Evolutionary conservation across 805 yeast genomes (phyloP), one percentile per base, ranked within the genome.

Genomic region (Yarrowia sp.): DNA sequence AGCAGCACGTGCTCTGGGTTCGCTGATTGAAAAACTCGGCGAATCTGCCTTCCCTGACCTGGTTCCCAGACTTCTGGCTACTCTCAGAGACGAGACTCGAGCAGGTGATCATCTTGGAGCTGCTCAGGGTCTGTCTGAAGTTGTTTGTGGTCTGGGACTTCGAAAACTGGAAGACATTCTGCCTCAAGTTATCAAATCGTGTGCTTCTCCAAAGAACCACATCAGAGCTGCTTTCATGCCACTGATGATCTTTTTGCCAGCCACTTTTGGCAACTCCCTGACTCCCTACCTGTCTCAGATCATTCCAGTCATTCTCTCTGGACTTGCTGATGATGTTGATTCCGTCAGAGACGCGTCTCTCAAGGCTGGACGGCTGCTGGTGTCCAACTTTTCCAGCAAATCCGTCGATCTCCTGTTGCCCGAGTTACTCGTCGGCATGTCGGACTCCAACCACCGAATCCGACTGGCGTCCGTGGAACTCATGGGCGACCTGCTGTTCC

Each of bases 61-160:
- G 74, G 89, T 95, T 70, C 90, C 96, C 51, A 85, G 92, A 66
- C 82, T 95, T 67, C 73, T 93, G 62, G 83, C 79, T 54, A 88
- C 95, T 0, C 81, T 95, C 67, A 83, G 86, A 71, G 97, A 92
- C 73, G 91, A 87, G 67, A 67, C 81, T 16, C 87, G 85, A 71
- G 83, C 91, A 9, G 98, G 98, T 67, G 98, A 95, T 73, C 85
- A 97, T 69, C 82, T 95, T 66, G 99, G 99, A 66, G 89, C 97
- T 61, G 99, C 98, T 0, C 99, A 95, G 79, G 98, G 97, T 1
- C 82, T 95, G 65, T 85, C 97, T 17, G 99, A 95, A 77, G 96
- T 95, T 67, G 83, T 92, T 64, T 87, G 90, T 71, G 99, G 99
- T 68, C 82, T 95, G 63, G 99, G 99, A 70, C 76, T 91, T 54